Evolutionary conservation across 805 yeast species (phyloP).

Genomic region (Priceomyces melissophilus): DNA sequence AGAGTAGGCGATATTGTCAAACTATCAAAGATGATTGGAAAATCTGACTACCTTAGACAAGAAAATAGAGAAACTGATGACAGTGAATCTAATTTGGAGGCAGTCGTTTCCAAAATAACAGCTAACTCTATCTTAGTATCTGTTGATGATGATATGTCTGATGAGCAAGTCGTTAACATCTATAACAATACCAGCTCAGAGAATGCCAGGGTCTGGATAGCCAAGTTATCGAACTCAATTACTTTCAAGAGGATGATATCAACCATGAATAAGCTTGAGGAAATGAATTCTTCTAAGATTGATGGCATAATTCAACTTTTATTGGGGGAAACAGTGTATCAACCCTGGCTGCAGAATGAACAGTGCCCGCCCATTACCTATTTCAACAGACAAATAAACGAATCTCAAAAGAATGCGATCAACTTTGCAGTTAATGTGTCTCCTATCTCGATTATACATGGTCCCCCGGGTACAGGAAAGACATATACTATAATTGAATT

Average conservation of each 20-base stretch:
- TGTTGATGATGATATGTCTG: conserved; percentile 50
- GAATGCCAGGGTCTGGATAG: conserved; percentile 56
- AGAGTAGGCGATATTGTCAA: conserved; percentile 76
- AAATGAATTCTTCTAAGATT: conserved; percentile 35
- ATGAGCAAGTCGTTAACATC: conserved; percentile 45
- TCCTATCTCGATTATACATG: conserved; percentile 64
- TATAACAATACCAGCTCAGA: conserved; percentile 40
- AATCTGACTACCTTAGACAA: conserved; percentile 13
- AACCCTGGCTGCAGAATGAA: conserved; percentile 9
- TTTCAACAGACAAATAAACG: conserved; percentile 49
- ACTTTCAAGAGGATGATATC: conserved; percentile 78
- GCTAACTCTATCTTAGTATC: conserved; percentile 52
- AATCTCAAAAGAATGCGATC: conserved; percentile 73
- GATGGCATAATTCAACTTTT: conserved; percentile 40
- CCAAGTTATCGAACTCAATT: conserved; percentile 61
- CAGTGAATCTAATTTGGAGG: conserved; percentile 42
- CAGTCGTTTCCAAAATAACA: conserved; percentile 60
- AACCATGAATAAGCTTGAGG: conserved; percentile 64
- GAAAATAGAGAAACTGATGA: conserved; percentile 19
- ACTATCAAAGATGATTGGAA: conserved; percentile 45
- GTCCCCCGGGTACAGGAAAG: conserved; percentile 82
- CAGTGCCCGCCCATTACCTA: conserved; percentile 19
- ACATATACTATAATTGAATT: conserved; percentile 83
- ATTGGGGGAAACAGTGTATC: conserved; percentile 41
- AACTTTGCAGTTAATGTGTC: conserved; percentile 53